Evolutionary conservation across 148 eudicot species (phyloP).

Genomic region (Dianthus caryophyllus): DNA sequence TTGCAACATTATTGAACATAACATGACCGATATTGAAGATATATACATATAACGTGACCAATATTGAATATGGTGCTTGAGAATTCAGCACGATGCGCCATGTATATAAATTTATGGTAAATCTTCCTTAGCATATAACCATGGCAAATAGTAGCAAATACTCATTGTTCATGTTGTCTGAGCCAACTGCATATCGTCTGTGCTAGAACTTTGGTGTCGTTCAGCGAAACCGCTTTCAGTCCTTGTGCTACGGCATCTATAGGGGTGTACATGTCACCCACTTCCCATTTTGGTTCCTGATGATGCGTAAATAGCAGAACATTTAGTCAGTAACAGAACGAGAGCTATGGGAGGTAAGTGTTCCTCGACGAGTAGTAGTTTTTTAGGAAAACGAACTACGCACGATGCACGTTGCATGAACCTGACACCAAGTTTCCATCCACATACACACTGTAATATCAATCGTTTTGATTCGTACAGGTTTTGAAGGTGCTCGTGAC

Average conservation of each 20-base stretch:
- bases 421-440: too few species aligned
- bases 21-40: too few species aligned
- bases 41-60: too few species aligned
- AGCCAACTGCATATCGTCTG: conserved; percentile 64
- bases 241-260: conserved; percentile 89
- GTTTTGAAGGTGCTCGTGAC: too few species aligned
- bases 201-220: conserved; percentile 58
- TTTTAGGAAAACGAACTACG: too few species aligned
- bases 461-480: too few species aligned
- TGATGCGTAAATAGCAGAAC: neutral
- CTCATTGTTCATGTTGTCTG: conserved; percentile 32
- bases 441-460: too few species aligned
- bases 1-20: too few species aligned
- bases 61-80: neutral
- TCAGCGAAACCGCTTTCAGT: conserved; percentile 57
- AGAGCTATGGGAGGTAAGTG: neutral
- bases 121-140: neutral
- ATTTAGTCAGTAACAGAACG: neutral
- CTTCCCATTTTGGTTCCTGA: conserved; percentile 88
- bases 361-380: too few species aligned
- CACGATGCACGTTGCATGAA: too few species aligned
- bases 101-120: neutral
- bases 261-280: conserved; percentile 72
- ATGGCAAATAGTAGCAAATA: neutral
- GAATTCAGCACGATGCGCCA: neutral